phyloP scores from a whole-genome alignment of 2,329 filamentous ascomycete species.

The Fusarium sp. region DNA sequence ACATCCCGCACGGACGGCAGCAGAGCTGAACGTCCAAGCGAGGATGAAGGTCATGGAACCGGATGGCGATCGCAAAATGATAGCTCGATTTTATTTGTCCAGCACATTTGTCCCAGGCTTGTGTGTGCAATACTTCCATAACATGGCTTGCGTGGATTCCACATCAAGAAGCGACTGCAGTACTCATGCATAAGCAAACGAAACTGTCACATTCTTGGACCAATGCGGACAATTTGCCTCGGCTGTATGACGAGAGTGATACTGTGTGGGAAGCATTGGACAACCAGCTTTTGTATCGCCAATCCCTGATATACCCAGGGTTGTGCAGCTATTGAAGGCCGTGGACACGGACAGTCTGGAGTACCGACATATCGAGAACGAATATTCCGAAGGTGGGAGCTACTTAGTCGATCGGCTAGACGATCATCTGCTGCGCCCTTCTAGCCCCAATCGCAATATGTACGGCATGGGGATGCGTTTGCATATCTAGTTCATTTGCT shows the following conservation, averaged over 20 bases:
- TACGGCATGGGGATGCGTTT: neutral
- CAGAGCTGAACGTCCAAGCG: neutral
- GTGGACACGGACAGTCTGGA: neutral
- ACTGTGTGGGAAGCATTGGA: neutral
- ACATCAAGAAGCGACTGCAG: conserved; percentile 26
- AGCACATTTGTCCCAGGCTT: neutral
- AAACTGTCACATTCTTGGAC: conserved; percentile 19
- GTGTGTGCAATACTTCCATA: neutral
- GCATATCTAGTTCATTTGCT: neutral
- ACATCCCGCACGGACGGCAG: neutral
- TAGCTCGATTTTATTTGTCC: neutral
- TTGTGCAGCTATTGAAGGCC: neutral
- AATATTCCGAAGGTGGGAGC: neutral
- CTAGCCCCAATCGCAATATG: neutral
- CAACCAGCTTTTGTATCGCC: neutral
- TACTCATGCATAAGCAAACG: conserved; percentile 21
- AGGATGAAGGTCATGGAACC: neutral
- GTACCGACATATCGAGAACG: neutral
- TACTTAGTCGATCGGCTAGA: neutral
- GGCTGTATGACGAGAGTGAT: conserved; percentile 11
- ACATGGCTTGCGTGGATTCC: conserved; percentile 3
- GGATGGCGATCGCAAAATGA: conserved; percentile 5
- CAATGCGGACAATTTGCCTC: neutral
- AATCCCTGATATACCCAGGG: neutral
- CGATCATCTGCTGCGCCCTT: neutral